Evolutionary conservation across 352 stramenopile species (phyloP).

Genomic region (Phytophthora sojae): DNA sequence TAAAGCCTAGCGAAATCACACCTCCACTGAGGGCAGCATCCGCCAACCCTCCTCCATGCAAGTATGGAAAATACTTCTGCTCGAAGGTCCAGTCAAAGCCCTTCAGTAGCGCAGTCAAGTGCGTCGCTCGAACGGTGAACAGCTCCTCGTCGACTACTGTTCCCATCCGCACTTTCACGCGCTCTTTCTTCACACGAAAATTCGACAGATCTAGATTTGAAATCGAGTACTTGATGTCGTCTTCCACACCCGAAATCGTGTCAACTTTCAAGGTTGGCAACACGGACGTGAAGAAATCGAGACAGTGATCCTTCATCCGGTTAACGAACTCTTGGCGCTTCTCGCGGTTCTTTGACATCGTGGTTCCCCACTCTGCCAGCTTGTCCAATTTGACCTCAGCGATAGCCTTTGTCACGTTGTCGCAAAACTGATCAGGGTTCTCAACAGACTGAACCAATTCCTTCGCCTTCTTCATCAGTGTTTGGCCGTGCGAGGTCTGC

Average conservation of each 20-base stretch:
- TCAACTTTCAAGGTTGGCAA: constrained; percentile 86
- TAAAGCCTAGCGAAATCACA: constrained; percentile 83
- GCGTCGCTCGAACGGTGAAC: constrained; percentile 78
- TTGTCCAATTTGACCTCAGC: constrained; percentile 75
- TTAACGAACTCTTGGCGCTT: constrained; percentile 85
- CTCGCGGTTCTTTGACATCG: constrained; percentile 63
- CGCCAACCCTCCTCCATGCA: constrained; percentile 78
- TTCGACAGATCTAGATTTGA: constrained; percentile 85
- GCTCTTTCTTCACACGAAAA: constrained; percentile 86
- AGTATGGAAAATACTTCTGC: constrained; percentile 88
- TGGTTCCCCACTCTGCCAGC: constrained; percentile 68
- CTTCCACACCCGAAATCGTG: constrained; percentile 80
- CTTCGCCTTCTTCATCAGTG: constrained; percentile 73
- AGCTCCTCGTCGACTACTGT: constrained; percentile 82
- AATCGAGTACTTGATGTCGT: constrained; percentile 81
- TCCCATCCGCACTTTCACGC: constrained; percentile 86
- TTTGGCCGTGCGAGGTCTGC: constrained; percentile 71
- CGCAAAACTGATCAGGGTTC: constrained; percentile 74
- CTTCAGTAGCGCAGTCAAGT: constrained; percentile 82
- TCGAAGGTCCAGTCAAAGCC: constrained; percentile 88
- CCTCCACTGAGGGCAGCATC: constrained; percentile 78
- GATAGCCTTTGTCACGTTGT: constrained; percentile 77
- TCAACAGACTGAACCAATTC: constrained; percentile 77
- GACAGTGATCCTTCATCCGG: constrained; percentile 82
- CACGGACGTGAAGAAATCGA: constrained; percentile 90